These are phyloP conservation scores for Magnusiomyces ingens DNA, from an alignment of 1,139 yeast species.

Conservation along the genomic window DNA sequence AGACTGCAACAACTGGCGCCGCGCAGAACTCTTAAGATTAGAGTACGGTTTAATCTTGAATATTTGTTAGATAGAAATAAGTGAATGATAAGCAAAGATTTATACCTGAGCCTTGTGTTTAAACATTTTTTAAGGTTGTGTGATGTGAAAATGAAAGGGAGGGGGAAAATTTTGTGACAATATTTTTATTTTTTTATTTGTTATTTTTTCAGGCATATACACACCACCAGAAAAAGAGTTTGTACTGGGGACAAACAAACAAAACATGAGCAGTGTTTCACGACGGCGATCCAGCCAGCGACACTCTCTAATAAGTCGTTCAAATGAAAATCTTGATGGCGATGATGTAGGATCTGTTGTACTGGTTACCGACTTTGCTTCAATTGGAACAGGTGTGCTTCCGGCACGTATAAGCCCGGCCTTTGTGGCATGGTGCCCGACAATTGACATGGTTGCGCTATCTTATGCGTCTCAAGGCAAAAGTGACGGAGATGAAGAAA, in stretches of 20 bases:
- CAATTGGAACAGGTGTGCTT: conserved; percentile 14
- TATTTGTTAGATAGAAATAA: conserved; percentile 10
- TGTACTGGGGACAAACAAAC: no score
- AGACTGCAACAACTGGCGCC: conserved; percentile 50
- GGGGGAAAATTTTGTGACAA: no score
- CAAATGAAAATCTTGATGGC: no score
- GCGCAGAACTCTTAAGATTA: conserved; percentile 74
- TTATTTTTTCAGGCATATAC: no score
- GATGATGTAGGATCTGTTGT: no score
- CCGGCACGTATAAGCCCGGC: conserved; percentile 35
- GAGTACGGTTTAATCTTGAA: conserved; percentile 60
- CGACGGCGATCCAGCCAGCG: no score
- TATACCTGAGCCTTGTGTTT: conserved; percentile 49
- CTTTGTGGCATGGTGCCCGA: conserved; percentile 49
- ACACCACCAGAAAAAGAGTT: no score
- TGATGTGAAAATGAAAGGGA: background rate
- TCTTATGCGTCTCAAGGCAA: background rate
- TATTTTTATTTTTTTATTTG: no score
- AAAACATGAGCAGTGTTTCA: no score
- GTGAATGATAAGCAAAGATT: conserved; percentile 1
- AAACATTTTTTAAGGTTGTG: conserved; percentile 45
- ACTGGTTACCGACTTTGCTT: conserved; percentile 3
- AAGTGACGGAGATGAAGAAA: background rate
- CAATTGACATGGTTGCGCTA: conserved; percentile 47
- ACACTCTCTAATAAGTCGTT: no score